phyloP scores from a whole-genome alignment of 768 basidiomycete species.

The Hericium erinaceus region DNA sequence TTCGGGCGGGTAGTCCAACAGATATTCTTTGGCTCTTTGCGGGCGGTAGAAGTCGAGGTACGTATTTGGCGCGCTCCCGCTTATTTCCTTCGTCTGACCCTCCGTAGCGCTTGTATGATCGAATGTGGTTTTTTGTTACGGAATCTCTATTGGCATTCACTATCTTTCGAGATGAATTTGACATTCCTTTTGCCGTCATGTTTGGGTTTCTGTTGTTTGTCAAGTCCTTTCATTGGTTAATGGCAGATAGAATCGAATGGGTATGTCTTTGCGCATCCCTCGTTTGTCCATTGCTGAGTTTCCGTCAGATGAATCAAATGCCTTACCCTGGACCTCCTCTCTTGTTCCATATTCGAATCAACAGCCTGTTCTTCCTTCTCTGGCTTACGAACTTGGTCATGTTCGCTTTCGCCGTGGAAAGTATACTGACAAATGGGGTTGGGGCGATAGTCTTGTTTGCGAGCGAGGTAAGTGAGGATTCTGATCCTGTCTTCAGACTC shows the following conservation, averaged over 20 bases:
- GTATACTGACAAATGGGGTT: slow-evolving; percentile 67
- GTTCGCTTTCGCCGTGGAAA: slow-evolving; percentile 74
- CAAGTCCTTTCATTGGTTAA: slow-evolving; percentile 97
- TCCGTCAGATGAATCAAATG: slow-evolving; percentile 86
- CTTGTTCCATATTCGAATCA: slow-evolving; percentile 82
- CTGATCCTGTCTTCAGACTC: slow-evolving; percentile 2
- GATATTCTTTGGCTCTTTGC: slow-evolving; percentile 85
- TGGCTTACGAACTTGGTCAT: slow-evolving; percentile 69
- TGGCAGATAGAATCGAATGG: slow-evolving; percentile 93
- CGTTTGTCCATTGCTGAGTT: neutral
- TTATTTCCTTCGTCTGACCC: neutral
- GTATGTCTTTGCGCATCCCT: slow-evolving; percentile 37
- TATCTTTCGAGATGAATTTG: slow-evolving; percentile 94
- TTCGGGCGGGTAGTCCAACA: slow-evolving; percentile 72
- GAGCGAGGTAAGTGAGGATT: slow-evolving; percentile 58
- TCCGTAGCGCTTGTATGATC: slow-evolving; percentile 85
- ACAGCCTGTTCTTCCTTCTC: slow-evolving; percentile 61
- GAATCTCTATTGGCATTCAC: slow-evolving; percentile 95
- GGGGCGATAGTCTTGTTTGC: slow-evolving; percentile 93
- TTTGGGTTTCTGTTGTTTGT: slow-evolving; percentile 91
- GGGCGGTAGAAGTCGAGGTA: slow-evolving; percentile 89
- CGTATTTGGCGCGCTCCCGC: slow-evolving; percentile 12
- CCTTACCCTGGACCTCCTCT: slow-evolving; percentile 77
- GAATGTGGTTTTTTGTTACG: slow-evolving; percentile 96
- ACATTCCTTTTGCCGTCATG: slow-evolving; percentile 86